Evolutionary conservation across 75 land plant genomes (phyloP), one percentile per base, ranked within the genome.

Genomic region (Sequoiadendron giganteum): DNA sequence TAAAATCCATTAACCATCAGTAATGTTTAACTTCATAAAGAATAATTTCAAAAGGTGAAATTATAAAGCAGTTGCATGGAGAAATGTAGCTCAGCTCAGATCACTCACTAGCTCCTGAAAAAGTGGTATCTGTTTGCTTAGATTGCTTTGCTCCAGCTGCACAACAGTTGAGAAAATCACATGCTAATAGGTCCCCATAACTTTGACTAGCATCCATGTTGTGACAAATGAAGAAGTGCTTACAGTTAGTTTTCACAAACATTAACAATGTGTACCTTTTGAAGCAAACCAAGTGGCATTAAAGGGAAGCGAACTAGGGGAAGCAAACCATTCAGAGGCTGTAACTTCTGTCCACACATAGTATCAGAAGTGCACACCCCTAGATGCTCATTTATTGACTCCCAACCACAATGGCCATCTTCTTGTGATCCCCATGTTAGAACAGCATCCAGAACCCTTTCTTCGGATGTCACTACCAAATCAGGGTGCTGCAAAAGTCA

Each of bases 391-490:
- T 92, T 93, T 25, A 94, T 92, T 85, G 73, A 89, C 49, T 94
- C 95, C 99, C 99, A 98, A 43, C 95, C 94, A 89, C 70, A 83
- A 36, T 92, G 68, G 52, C 92, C 93, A 86, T 90, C 87, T 32
- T 89, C 92, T 89, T 93, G 88, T 87, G 92, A 88, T 86, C 95
- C 92, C 99, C 99, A 98, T 56, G 92, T 43, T 61, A 98, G 83
- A 40, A 97, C 91, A 85, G 97, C 97, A 93, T 98, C 93, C 58
- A 98, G 88, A 61, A 98, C 96, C 87, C 90, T 91, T 89, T 98
- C 99, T 89, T 98, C 99, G 40, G 99, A 97, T 61, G 95, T 95
- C 38, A 98, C 99, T 30, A 91, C 92, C 86, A 98, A 87, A 86
- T 94, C 94, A 85, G 95, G 94, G 90, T 95, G 96, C 99, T 98